Evolutionary conservation across 148 eudicot genomes (phyloP), one percentile per base, ranked within the genome.

Genomic region (Persicaria maculosa): DNA sequence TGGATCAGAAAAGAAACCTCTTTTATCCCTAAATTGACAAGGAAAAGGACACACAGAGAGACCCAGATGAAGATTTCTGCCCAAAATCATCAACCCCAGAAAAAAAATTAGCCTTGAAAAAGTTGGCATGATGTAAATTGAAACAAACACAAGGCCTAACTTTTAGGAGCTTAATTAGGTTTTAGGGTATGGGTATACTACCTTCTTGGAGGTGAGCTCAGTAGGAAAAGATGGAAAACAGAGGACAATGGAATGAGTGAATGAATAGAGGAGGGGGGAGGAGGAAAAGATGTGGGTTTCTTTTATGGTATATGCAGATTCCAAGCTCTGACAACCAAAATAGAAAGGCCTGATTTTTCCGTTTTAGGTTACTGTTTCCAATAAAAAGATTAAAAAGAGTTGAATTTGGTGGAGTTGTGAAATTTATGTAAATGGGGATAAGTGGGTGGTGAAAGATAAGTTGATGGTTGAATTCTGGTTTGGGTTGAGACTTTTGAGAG

Each of bases 61-160:
- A n/a, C 22, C 19, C 61, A 55, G 19, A 55, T n/a, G 61, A 17
- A 55, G 25, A 55, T 17, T 55, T 6, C 25, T n/a, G 61, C 61
- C 61, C 9, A 55, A 1, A 55, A 55, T 55, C 61, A 55, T n/a
- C 6, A 55, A 19, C 25, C 61, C 22, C 17, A 55, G 9, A 55
- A 55, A 55, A 25, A 55, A 55, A n/a, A 55, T 55, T 55, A 17
- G 6, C 5, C 22, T 5, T n/a, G 17, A 2, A 4, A 19, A 15
- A n/a, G 8, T 9, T 59, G 40, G 9, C 25, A 22, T 22, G 25
- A 22, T 22, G 25, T 22, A 59, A 22, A 10, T 0, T 20, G 31
- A 59, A 59, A 59, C 65, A 59, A 59, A 59, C 10, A 59, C 31
- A 59, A 59, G 65, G 25, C 14, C 65, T 20, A 59, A 59, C 9